Evolutionary conservation across 495 filamentous ascomycete species (phyloP), one percentile per base, ranked within the genome.

Genomic region (Parachaetomium inaequale): DNA sequence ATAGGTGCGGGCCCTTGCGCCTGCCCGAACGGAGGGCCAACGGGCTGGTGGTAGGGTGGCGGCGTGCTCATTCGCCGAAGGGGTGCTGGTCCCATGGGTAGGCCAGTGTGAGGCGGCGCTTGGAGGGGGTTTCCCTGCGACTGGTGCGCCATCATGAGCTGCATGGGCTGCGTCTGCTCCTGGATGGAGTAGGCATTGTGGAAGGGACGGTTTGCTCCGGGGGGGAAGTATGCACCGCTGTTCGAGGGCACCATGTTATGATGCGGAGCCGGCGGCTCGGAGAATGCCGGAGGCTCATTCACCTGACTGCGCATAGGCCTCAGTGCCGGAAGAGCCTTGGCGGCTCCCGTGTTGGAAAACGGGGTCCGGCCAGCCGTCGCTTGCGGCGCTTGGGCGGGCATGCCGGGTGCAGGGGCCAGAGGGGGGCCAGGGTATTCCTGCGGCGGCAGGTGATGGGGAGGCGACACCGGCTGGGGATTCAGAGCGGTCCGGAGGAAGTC

Each of bases 401-500:
- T 15, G 29, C 56, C 45, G 25, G 47, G 59, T 31, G 59, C 36
- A 23, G 46, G 53, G 15, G 34, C 49, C 2, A 32, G 8, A 45
- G 51, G 12, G 12, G n/a, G 5, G 14, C 47, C 36, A 12, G 21
- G 3, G 50, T 63, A 66, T 1, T 65, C 59, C 28, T 58, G 52
- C 11, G 60, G 23, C 46, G 31, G 21, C 23, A 46, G 19, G 15
- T 56, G 47, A 12, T 52, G 55, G 4, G 56, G 54, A 38, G 51
- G 51, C 28, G 46, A 57, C 0, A 66, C 34, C 12, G 73, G 58
- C 15, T 63, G 31, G 1, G 73, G 75, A 50, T 80, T 80, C 15
- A 80, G 64, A 1, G 78, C 75, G 0, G 78, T 79, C 55, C 73
- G 71, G 2, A 80, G 54, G 59, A 79, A 80, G 17, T 71, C 63